Base-by-base conservation (phyloP, 495 filamentous ascomycete genomes). In the Trichoderma reesei region DNA sequence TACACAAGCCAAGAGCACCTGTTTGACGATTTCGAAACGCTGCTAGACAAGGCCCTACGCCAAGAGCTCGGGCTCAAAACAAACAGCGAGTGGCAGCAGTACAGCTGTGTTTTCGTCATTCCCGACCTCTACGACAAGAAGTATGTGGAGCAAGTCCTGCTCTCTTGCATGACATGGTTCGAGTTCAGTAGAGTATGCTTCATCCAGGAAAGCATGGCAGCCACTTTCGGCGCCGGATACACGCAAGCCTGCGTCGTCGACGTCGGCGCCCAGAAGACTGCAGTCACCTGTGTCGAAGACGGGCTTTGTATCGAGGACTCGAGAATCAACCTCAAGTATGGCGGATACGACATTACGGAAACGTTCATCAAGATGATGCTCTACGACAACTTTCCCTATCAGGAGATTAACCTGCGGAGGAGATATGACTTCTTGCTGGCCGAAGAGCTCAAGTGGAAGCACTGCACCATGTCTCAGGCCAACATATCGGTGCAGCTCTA, bases 361-460 rank as follows among this genome's bases (percentile, higher is more conserved):
- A 89, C 90, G 0, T 95, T 98, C 67, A 81, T 96, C 68, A 94
- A 92, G 74, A 96, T 97, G 92, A 91, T 98, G 91, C 83, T 98
- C 26, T 88, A 89, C 70, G 91, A 96, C 71, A 85, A 92, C 66
- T 96, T 98, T 70, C 92, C 93, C 8, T 98, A 98, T 71, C 79
- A 84, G 38, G 93, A 96, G 16, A 95, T 98, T 73, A 93, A 98
- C 71, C 81, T 98, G 10, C 86, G 86, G 75, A 85, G 91, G 33
- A 81, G 94, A 42, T 93, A 97, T 69, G 94, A 98, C 71, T 98
- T 92, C 67, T 74, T 98, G 44, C 77, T 98, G 13, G 94, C 92
- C 0, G 94, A 98, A 72, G 95, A 98, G 76, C 77, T 98, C 54
- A 98, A 98, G 75, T 88, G 85, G 69, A 95, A 90, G 66, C 85